These are phyloP conservation scores for Olyra latifolia DNA, from an alignment of 176 grass and related monocot genomes.

Conservation along the genomic window DNA sequence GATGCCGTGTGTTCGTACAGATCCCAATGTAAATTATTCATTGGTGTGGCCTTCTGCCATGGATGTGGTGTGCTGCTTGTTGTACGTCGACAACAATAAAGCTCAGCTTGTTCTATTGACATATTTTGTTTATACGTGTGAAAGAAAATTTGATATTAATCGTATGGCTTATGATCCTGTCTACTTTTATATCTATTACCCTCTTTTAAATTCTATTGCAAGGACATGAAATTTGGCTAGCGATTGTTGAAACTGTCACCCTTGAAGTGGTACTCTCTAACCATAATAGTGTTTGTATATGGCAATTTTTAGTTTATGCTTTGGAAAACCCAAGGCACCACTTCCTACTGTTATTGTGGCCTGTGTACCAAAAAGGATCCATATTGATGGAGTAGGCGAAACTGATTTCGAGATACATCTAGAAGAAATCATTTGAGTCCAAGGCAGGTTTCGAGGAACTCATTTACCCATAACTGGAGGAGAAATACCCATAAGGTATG, in stretches of 20 bases:
- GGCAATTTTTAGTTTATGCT: conserved; percentile 65
- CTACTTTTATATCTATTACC: too few relatives aligned
- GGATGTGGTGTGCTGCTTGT: too few relatives aligned
- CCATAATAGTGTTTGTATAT: conserved; percentile 21
- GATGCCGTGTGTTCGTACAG: too few relatives aligned
- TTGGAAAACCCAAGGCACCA: conserved; percentile 75
- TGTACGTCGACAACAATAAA: too few relatives aligned
- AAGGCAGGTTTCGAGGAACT: conserved; percentile 74
- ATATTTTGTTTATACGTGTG: too few relatives aligned
- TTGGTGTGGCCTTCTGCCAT: too few relatives aligned
- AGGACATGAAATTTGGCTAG: conserved; percentile 87
- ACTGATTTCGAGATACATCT: conserved; percentile 68
- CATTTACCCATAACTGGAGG: conserved; percentile 90
- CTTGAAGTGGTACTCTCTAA: conserved; percentile 72
- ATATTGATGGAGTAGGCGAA: conserved; percentile 69
- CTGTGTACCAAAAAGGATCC: conserved; percentile 87
- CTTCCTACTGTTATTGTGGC: conserved; percentile 96
- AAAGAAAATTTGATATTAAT: too few relatives aligned
- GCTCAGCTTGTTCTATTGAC: too few relatives aligned
- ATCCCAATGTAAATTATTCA: too few relatives aligned
- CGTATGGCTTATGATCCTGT: too few relatives aligned
- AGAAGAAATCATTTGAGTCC: conserved; percentile 72
- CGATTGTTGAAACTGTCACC: conserved; percentile 86
- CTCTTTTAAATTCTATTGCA: too few relatives aligned
- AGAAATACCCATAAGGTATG: too few relatives aligned